Evolutionary conservation across 176 grass and related monocot genomes (phyloP), one percentile per base, ranked within the genome.

Genomic region (Zea luxurians): DNA sequence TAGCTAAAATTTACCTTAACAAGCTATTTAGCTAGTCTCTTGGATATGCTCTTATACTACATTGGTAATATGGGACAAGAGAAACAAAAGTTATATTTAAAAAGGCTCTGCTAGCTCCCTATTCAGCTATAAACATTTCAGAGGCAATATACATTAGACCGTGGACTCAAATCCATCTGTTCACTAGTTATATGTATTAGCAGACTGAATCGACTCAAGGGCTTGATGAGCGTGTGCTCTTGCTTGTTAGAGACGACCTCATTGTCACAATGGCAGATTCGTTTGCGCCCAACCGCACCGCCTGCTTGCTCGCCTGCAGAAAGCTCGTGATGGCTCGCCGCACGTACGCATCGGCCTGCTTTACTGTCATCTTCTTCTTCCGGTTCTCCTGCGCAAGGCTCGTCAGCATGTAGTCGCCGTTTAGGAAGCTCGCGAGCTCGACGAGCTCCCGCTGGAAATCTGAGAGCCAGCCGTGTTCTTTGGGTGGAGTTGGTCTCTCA

Each of bases 361-460:
- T 97, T 47, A 94, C 91, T 0, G 84, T 94, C 91, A 97, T 93
- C 73, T 78, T 83, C 61, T 85, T 86, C 60, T 66, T 80, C 60
- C 37, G 37, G 0, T 57, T 40, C 69, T 97, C 81, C 37, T 79
- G 44, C n/a, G 78, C 73, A 1, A 90, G 89, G 16, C 85, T 94
- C 9, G 82, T 88, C 45, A 93, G 49, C 82, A 92, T 90, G 79
- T 93, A 93, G 60, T 97, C 91, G 13, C 94, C 91, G 42, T 86
- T 94, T 16, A 97, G 61, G 63, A 94, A 79, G 16, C 87, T 82
- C 6, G 94, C 94, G 4, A 97, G 78, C 34, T 94, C 84, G 0
- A 92, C 77, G 10, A 97, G 67, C 75, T 94, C 94, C 0, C 75
- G 75, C 79, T 97, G 94, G 82, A 97, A 97, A 37, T 97, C 91